Base-by-base conservation (phyloP, 768 basidiomycete species). In the Ramaria sp. region DNA sequence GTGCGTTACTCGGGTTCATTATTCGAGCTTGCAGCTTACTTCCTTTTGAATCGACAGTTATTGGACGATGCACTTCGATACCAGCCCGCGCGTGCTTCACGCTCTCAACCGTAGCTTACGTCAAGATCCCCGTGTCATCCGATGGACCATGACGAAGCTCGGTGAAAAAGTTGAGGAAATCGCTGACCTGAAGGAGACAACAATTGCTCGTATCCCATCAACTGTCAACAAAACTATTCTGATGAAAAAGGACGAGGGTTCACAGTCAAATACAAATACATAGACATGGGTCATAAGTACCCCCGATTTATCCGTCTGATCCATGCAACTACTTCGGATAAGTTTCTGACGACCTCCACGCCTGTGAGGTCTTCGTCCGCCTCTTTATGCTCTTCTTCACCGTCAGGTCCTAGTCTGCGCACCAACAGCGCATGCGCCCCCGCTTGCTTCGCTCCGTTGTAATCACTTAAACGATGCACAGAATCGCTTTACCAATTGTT, bases 1-100 rank as follows among this genome's bases (percentile, higher is more conserved):
- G 90, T 91, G 63, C 66, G 90, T 85, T 2, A 9, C 39, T 13
- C 34, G 18, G 16, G 55, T 15, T 20, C 7, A 36, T 53, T 50
- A 20, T 34, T 13, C 41, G 47, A 28, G n/a, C 24, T n/a, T 37
- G 36, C 45, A 13, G 32, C 44, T 38, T 30, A 50, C 6, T 55
- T 15, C 27, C n/a, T 34, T 15, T 50, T 22, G 48, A 50, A 25
- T 39, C 27, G 5, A 30, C 61, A 94, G 91, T 61, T 92, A 92
- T 66, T 94, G 89, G 89, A 83, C 85, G 3, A 78, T 95, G 73
- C 79, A 89, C 64, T 95, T 93, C 65, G 92, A 95, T 71, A 79
- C 88, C 3, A 85, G 85, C 8, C 91, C 91, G 10, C 72, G 72
- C 37, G 82, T 79, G 0, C 71, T 94, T 48, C 70, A 72, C 5